Evolutionary conservation across 192 early-diverging fungal genomes (phyloP), one percentile per base, ranked within the genome.

Genomic region (Phycomyces nitens): DNA sequence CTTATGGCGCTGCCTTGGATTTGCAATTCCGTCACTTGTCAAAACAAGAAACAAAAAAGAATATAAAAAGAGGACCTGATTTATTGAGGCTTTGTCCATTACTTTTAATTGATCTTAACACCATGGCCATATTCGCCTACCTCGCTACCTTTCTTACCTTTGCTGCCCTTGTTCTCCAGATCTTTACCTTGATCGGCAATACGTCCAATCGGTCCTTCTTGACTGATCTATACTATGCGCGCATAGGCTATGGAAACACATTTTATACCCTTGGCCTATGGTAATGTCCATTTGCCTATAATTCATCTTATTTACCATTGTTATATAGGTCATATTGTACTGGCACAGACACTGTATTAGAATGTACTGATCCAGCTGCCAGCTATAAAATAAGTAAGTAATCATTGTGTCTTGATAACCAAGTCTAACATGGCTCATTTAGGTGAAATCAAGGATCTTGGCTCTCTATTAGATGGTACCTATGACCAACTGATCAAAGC

Each of bases 151-250:
- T 71, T 43, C 38, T 54, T 18, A 65, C 63, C 1, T 64, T 64
- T 47, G 69, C 63, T 20, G 69, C 63, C 7, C 38, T 71, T 29
- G 50, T 65, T n/a, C 56, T 71, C 16, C 42, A 71, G 53, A 53
- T 71, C 16, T 71, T 71, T 47, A 59, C 63, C 5, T 29, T 71
- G 56, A 59, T 71, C 44, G 69, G 69, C 20, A 71, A 60, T 47
- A 64, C 63, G 15, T 64, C 58, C 26, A 65, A 71, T 42, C 39
- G 54, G 22, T 51, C 63, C 20, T 65, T 71, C 51, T 55, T 71
- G 40, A 56, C 51, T 15, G 52, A 53, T 21, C 51, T 71, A 15
- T 71, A 60, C 21, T 64, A 65, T 65, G 62, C 63, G 18, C 47
- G 58, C 0, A 27, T 71, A 15, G 53, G 21, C 22, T n/a, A 53